Conservation (phyloP, 1,284 basidiomycete species). For the Malassezia sympodialis region DNA sequence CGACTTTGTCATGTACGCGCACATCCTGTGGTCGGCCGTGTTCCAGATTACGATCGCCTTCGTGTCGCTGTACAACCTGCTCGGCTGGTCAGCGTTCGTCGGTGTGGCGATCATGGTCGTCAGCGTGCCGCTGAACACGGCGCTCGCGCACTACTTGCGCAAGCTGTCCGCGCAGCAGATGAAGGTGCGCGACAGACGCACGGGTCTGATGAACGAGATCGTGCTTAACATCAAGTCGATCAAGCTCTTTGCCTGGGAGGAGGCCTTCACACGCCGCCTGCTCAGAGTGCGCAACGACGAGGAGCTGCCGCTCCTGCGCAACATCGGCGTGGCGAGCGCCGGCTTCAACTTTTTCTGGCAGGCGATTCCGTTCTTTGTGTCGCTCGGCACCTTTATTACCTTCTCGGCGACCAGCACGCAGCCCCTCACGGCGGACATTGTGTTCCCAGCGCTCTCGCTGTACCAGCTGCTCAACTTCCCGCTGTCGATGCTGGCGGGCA, state of each 20-base stretch:
- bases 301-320: slow-evolving; percentile 64
- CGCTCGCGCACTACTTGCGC: slow-evolving; percentile 56
- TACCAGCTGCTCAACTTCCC: slow-evolving; percentile 86
- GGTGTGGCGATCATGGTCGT: slow-evolving; percentile 75
- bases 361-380: slow-evolving; percentile 57
- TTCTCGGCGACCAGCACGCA: slow-evolving; percentile 61
- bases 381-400: slow-evolving; percentile 62
- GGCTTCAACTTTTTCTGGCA: slow-evolving; percentile 46
- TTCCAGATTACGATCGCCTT: slow-evolving; percentile 71
- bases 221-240: slow-evolving; percentile 70
- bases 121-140: slow-evolving; percentile 25
- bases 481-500: slow-evolving; percentile 61
- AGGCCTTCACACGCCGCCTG: slow-evolving; percentile 67
- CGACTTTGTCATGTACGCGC: slow-evolving; percentile 69
- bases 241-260: slow-evolving; percentile 61
- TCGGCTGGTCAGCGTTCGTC: slow-evolving; percentile 84
- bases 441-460: slow-evolving; percentile 86
- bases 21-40: slow-evolving; percentile 53
- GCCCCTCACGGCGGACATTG: slow-evolving; percentile 77
- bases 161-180: slow-evolving; percentile 74
- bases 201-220: slow-evolving; percentile 51
- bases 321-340: slow-evolving; percentile 21
- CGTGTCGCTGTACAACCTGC: slow-evolving; percentile 71
- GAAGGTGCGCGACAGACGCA: slow-evolving; percentile 64
- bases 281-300: slow-evolving; percentile 69